Conservation (phyloP, 2,329 filamentous ascomycete species). For the Colletotrichum viniferum region DNA sequence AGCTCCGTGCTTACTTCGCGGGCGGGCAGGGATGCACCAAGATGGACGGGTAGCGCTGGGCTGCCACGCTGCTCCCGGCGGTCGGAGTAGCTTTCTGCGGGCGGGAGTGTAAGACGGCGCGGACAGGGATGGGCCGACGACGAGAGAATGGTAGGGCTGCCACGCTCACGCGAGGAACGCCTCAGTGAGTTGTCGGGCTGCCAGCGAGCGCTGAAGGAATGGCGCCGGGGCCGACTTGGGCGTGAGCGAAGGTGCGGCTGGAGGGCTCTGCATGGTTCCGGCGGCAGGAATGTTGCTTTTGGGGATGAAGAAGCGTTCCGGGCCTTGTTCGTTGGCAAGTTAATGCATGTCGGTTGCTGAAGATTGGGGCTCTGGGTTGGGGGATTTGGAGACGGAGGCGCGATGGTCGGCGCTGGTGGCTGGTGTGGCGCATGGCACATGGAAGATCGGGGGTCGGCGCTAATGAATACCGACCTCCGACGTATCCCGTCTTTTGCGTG, state of each 20-base stretch:
- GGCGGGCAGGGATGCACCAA: background rate
- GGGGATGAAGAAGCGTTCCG: background rate
- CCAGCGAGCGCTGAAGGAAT: background rate
- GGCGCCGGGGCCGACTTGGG: background rate
- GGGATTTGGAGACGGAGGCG: background rate
- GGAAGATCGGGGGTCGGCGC: background rate
- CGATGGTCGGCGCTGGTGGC: background rate
- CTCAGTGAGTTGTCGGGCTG: background rate
- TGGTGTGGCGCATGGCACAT: background rate
- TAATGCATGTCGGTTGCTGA: background rate
- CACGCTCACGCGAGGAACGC: background rate
- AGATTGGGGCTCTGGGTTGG: background rate
- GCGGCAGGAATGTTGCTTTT: background rate
- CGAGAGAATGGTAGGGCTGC: background rate
- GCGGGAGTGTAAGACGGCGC: background rate
- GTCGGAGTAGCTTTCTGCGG: background rate
- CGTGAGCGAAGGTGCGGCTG: background rate
- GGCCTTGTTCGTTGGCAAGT: background rate
- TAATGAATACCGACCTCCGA: background rate
- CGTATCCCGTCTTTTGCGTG: accelerated
- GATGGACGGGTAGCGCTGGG: background rate
- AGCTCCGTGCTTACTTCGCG: background rate
- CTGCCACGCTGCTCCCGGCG: background rate
- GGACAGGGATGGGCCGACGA: background rate
- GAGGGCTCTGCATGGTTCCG: background rate